Conservation (phyloP, 2,329 filamentous ascomycete genomes). For the Coniochaeta sp. region DNA sequence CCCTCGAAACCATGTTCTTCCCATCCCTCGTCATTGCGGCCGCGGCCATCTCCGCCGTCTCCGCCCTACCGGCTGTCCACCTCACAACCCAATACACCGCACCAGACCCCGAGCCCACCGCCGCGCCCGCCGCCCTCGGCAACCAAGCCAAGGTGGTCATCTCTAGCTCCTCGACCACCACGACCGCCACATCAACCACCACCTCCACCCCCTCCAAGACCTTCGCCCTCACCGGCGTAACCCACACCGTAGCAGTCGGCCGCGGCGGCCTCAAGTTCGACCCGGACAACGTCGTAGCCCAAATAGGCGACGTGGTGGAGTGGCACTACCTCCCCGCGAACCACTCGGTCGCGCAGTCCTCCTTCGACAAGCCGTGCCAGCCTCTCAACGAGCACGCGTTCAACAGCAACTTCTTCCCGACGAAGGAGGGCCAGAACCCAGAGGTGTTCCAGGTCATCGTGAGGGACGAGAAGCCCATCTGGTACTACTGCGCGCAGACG, state of each 20-base stretch:
- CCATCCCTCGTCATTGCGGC: conserved; percentile 1
- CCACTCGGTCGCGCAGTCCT: conserved; percentile 25
- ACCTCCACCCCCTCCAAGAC: conserved; percentile 22
- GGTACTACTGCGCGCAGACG: conserved; percentile 38
- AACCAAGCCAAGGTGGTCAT: neutral
- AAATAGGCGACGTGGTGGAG: conserved; percentile 42
- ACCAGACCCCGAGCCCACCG: conserved; percentile 9
- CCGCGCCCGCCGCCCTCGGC: too few species aligned
- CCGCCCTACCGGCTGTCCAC: conserved; percentile 14
- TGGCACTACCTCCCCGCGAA: conserved; percentile 40
- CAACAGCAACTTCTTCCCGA: conserved; percentile 38
- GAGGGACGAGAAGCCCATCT: conserved; percentile 32
- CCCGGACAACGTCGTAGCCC: conserved; percentile 41
- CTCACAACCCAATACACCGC: neutral
- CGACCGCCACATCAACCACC: conserved; percentile 12
- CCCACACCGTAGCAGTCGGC: conserved; percentile 39
- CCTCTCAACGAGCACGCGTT: conserved; percentile 31
- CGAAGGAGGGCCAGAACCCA: conserved; percentile 24
- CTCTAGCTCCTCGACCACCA: conserved; percentile 23
- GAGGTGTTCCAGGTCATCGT: conserved; percentile 38
- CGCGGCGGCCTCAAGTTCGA: conserved; percentile 39
- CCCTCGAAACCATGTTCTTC: neutral
- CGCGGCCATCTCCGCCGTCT: conserved; percentile 13
- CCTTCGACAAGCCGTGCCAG: conserved; percentile 33
- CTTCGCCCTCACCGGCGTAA: conserved; percentile 29